These are phyloP conservation scores for Candida boidinii DNA, from an alignment of 805 yeast genomes.

Conservation along the genomic window DNA sequence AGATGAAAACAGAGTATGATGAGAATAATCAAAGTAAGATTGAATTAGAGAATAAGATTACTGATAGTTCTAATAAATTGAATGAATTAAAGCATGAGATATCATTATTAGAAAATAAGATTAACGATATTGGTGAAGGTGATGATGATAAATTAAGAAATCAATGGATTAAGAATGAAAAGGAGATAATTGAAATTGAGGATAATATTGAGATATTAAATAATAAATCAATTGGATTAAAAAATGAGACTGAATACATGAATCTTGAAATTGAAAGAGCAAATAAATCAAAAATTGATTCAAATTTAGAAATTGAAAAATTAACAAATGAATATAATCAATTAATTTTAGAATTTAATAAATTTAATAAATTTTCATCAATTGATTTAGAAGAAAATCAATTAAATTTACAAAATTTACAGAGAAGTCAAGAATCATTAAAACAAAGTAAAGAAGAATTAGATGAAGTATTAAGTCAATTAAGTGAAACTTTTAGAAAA, in stretches of 20 bases:
- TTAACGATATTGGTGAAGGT: slow-evolving; percentile 15
- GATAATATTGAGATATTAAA: slow-evolving; percentile 34
- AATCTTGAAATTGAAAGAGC: slow-evolving; percentile 49
- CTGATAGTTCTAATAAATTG: slow-evolving; percentile 16
- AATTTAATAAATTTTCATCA: slow-evolving; percentile 2
- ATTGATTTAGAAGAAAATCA: slow-evolving; percentile 2
- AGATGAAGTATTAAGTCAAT: slow-evolving; percentile 4
- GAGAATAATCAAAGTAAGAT: slow-evolving; percentile 25
- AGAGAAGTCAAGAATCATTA: slow-evolving; percentile 1
- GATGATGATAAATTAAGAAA: slow-evolving; percentile 6
- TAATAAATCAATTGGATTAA: slow-evolving; percentile 35
- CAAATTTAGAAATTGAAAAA: slow-evolving; percentile 23
- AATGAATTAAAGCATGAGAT: slow-evolving; percentile 16
- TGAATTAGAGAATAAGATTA: slow-evolving; percentile 24
- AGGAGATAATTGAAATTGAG: slow-evolving; percentile 35
- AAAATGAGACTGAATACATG: slow-evolving; percentile 60
- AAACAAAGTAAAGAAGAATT: slow-evolving; percentile 3
- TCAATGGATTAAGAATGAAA: slow-evolving; percentile 28
- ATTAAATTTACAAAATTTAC: slow-evolving; percentile 4
- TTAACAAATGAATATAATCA: background rate
- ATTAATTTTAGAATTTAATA: background rate
- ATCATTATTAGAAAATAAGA: slow-evolving; percentile 17
- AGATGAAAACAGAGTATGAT: slow-evolving; percentile 37
- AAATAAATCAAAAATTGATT: slow-evolving; percentile 35
- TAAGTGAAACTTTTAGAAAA: slow-evolving; percentile 11